These are phyloP conservation scores for Nannochloropsis granulata DNA, from an alignment of 108 stramenopile genomes.

Conservation along the genomic window DNA sequence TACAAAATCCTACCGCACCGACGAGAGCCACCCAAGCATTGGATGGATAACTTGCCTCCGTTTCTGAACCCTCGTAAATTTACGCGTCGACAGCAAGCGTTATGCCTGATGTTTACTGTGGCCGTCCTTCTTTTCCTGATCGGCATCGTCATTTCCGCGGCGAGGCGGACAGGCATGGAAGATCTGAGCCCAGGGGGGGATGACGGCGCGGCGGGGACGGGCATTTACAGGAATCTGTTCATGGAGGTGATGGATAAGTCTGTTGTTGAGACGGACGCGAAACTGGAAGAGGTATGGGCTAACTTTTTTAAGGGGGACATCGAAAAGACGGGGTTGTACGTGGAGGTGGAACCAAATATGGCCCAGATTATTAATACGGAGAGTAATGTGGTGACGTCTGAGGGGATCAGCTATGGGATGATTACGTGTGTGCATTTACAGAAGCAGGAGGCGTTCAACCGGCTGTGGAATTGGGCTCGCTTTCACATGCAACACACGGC, in stretches of 20 bases:
- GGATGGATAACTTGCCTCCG: neutral
- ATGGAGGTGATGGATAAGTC: neutral
- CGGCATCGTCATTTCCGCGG: neutral
- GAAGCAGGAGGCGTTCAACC: neutral
- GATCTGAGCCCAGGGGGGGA: neutral
- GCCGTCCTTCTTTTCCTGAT: neutral
- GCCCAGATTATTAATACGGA: neutral
- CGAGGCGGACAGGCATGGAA: neutral
- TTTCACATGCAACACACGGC: neutral
- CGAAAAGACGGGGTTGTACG: neutral
- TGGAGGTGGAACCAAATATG: neutral
- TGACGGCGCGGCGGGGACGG: neutral
- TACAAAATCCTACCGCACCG: too few relatives aligned
- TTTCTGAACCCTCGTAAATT: neutral
- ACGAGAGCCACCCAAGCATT: neutral
- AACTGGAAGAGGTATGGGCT: neutral
- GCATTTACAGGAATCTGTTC: neutral
- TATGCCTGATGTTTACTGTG: neutral
- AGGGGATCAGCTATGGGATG: neutral
- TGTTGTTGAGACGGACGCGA: neutral
- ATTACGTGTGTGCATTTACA: neutral
- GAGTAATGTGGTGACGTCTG: neutral
- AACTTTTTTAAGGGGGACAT: neutral
- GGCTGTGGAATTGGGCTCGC: neutral
- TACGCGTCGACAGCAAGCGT: neutral